These are phyloP conservation scores for Lichina pygmaea DNA, from an alignment of 495 filamentous ascomycete genomes.

Conservation along the genomic window DNA sequence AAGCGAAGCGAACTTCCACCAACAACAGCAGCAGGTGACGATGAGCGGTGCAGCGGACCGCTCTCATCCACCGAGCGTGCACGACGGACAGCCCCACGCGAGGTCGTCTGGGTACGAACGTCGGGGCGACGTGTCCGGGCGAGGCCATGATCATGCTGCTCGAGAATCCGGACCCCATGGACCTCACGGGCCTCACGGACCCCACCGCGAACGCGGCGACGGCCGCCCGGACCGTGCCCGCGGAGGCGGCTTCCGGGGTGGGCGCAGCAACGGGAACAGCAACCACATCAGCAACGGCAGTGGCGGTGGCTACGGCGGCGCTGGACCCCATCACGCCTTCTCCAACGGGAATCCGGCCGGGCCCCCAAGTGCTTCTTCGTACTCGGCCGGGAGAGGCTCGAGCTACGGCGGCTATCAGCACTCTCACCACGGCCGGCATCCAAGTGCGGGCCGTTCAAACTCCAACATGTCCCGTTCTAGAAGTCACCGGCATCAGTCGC, in stretches of 20 bases:
- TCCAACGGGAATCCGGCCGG: too few species aligned
- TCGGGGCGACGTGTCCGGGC: slow-evolving; percentile 6
- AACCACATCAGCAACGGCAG: not conserved
- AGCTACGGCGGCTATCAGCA: too few species aligned
- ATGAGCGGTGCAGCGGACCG: not conserved
- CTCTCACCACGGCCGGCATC: slow-evolving; percentile 8
- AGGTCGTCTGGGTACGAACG: slow-evolving; percentile 15
- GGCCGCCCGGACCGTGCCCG: slow-evolving; percentile 24
- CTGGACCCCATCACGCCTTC: too few species aligned
- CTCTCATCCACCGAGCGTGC: not conserved
- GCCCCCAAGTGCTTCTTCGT: too few species aligned
- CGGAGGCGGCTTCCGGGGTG: slow-evolving; percentile 19
- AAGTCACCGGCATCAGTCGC: slow-evolving; percentile 8
- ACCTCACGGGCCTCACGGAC: not conserved
- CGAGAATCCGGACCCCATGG: not conserved
- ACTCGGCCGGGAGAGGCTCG: too few species aligned
- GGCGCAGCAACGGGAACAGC: slow-evolving; percentile 10
- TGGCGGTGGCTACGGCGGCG: not conserved
- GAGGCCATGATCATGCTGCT: not conserved
- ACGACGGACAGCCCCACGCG: not conserved
- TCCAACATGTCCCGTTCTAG: slow-evolving; percentile 7
- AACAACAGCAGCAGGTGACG: not conserved
- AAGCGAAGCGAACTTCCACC: not conserved
- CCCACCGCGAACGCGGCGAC: slow-evolving; percentile 17
- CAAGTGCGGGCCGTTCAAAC: slow-evolving; percentile 1